Evolutionary conservation across 352 stramenopile genomes (phyloP).

Genomic region (Phytophthora kernoviae): DNA sequence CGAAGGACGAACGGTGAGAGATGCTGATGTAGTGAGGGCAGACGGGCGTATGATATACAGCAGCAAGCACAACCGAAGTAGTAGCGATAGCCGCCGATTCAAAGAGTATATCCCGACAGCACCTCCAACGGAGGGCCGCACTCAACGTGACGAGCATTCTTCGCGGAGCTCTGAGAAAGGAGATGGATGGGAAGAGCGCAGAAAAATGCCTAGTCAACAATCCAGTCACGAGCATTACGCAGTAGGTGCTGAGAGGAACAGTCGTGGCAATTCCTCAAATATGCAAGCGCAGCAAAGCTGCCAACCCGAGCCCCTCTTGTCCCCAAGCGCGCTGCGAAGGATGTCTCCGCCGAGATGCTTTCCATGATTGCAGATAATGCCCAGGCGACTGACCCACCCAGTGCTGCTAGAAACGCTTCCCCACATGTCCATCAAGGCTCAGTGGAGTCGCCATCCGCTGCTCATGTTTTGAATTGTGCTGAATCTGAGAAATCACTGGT

Average conservation of each 20-base stretch:
- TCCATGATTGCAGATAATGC: constrained; percentile 19
- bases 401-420: constrained; percentile 8
- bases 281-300: constrained; percentile 26
- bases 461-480: constrained; percentile 63
- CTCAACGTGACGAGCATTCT: constrained; percentile 9
- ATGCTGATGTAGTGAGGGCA: constrained; percentile 4
- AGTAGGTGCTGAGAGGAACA: constrained; percentile 4
- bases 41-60: constrained; percentile 13
- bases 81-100: constrained; percentile 17
- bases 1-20: background rate
- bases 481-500: constrained; percentile 79
- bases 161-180: constrained; percentile 14
- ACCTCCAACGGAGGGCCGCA: constrained; percentile 5
- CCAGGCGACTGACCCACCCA: constrained; percentile 9
- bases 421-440: constrained; percentile 17
- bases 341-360: constrained; percentile 23
- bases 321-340: constrained; percentile 65
- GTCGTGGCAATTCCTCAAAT: constrained; percentile 12
- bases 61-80: constrained; percentile 7
- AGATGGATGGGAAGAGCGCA: constrained; percentile 18
- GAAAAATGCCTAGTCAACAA: constrained; percentile 13
- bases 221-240: constrained; percentile 17
- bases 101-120: constrained; percentile 17
- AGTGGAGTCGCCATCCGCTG: constrained; percentile 53
- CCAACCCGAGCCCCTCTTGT: constrained; percentile 8